Evolutionary conservation across 306 rosid species (phyloP).

Genomic region (Mucuna pruriens): DNA sequence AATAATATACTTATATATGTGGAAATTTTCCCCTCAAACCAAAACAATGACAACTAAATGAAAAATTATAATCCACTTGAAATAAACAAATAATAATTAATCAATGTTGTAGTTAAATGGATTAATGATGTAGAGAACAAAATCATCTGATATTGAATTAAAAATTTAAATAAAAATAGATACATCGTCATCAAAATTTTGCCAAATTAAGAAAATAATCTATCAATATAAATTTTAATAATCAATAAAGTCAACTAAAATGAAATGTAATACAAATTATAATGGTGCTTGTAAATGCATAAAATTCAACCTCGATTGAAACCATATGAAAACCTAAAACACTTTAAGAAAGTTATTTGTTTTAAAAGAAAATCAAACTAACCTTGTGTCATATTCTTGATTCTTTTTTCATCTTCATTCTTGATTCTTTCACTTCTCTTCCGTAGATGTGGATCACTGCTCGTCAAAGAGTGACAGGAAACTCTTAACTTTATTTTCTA

Average conservation of each 20-base stretch:
- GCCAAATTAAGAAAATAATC: background rate
- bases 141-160: background rate
- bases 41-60: background rate
- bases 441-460: background rate
- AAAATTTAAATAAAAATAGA: background rate
- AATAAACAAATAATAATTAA: background rate
- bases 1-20: background rate
- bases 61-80: background rate
- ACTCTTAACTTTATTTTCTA: background rate
- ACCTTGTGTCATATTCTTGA: constrained; percentile 36
- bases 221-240: background rate
- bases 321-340: background rate
- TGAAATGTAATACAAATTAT: background rate
- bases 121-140: background rate
- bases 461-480: background rate
- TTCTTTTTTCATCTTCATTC: background rate
- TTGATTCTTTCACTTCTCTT: background rate
- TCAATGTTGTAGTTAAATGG: background rate
- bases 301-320: background rate
- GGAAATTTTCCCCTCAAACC: background rate
- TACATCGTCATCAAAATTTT: background rate
- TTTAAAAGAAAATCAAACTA: background rate
- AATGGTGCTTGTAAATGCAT: background rate
- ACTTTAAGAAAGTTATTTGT: background rate
- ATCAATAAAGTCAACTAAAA: background rate